These are phyloP conservation scores for Flaveria robusta DNA, from an alignment of 129 eudicot genomes.

Conservation along the genomic window DNA sequence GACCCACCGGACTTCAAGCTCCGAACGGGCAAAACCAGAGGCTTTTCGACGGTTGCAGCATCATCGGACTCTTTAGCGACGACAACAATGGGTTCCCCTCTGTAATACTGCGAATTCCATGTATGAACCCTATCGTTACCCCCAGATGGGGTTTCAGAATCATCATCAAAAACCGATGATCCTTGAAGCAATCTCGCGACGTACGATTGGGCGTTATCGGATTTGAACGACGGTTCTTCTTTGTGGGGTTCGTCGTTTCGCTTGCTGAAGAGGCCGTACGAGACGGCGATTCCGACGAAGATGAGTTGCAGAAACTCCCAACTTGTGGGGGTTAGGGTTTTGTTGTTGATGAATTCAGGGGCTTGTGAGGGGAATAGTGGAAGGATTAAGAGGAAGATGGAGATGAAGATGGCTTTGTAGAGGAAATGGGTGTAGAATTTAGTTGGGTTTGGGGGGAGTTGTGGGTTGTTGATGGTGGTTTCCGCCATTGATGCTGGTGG, in stretches of 20 bases:
- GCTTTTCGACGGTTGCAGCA: slow-evolving; percentile 44
- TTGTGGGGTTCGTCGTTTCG: slow-evolving; percentile 48
- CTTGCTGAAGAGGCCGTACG: slow-evolving; percentile 88
- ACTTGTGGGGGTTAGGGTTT: slow-evolving; percentile 45
- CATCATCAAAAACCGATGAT: slow-evolving; percentile 88
- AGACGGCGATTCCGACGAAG: slow-evolving; percentile 91
- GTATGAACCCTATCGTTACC: slow-evolving; percentile 44
- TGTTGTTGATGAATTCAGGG: slow-evolving; percentile 62
- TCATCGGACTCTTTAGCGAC: slow-evolving; percentile 58
- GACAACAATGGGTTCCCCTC: slow-evolving; percentile 67
- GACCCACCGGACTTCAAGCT: slow-evolving; percentile 58
- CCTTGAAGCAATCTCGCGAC: slow-evolving; percentile 76
- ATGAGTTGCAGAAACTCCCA: slow-evolving; percentile 94
- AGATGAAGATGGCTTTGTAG: slow-evolving; percentile 57
- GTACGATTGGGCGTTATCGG: slow-evolving; percentile 55
- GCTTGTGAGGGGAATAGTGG: slow-evolving; percentile 74
- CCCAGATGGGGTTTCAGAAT: slow-evolving; percentile 45
- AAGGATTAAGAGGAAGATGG: slow-evolving; percentile 54
- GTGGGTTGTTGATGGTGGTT: slow-evolving; percentile 40
- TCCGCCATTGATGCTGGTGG: slow-evolving; percentile 58
- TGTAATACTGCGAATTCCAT: slow-evolving; percentile 72
- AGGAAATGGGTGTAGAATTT: slow-evolving; percentile 64
- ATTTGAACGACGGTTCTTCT: slow-evolving; percentile 31
- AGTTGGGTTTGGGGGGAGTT: slow-evolving; percentile 50
- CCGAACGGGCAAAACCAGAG: slow-evolving; percentile 71